Base-by-base conservation (phyloP, 2,329 filamentous ascomycete species). In the Corynespora cassiicola region DNA sequence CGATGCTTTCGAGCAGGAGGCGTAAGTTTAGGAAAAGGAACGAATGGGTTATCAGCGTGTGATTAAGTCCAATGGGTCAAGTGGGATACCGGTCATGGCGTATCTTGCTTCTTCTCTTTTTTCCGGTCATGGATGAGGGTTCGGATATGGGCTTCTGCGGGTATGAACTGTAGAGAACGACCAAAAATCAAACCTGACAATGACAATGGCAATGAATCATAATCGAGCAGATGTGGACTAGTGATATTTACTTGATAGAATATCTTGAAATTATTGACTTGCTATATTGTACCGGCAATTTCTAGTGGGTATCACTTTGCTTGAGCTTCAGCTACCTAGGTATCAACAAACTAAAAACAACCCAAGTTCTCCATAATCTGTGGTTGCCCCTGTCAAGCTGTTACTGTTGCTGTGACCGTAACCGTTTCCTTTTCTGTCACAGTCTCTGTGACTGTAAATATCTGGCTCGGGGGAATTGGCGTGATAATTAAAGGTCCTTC, bases 1-100 rank as follows among this genome's bases (percentile, higher is more conserved):
- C 65, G 87, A 88, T 53, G 94, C 94, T 71, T 99, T 95, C 79
- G 75, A 69, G 54, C 36, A 50, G 33, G 56, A 63, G 49, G 63
- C 63, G 53, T 67, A 68, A 49, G 43, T 57, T 53, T 31, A 36
- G 34, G 36, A 43, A 40, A 44, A 31, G 41, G 31, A 59, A 5
- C 39, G 35, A 12, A 9, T 45, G 36, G 47, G 57, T 42, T 39
- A 42, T n/a, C n/a, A 49, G 52, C 52, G 35, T 31, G 41, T 51
- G 52, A 61, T 50, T 55, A 63, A 59, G 37, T 48, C 42, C 47
- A 49, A 54, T 44, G 57, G 61, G 47, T 57, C 47, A 49, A 59
- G 58, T 53, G 60, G 59, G 54, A 65, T 63, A 63, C 58, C 56
- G 62, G 61, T 55, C 53, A 66, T 59, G 61, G 62, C 61, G 62